Percentiles rank a stretch among this genome's conserved stretches.
These are phyloP conservation scores for Stellera chamaejasme DNA, from an alignment of 345 rosid genomes.

Conservation along the genomic window DNA sequence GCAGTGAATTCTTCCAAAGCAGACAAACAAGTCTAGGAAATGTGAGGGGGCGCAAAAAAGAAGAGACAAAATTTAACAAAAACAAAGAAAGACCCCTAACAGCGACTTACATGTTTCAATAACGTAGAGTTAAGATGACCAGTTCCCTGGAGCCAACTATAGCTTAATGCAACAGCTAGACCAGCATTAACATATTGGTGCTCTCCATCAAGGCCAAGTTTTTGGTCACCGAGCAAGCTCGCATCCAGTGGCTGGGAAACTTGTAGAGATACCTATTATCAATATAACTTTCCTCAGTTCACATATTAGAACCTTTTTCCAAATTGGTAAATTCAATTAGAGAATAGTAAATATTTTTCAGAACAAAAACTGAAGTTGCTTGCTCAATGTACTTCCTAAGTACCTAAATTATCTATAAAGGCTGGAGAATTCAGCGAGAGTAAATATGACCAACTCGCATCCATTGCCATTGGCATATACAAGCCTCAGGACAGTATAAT, in stretches of 20 bases:
- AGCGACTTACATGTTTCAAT: conserved; percentile 39
- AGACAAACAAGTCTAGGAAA: conserved; percentile 8
- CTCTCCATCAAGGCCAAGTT: conserved; percentile 89
- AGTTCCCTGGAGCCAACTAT: conserved; percentile 73
- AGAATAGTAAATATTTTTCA: neutral
- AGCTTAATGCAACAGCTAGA: conserved; percentile 72
- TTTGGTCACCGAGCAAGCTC: conserved; percentile 50
- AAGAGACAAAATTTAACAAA: conserved; percentile 1
- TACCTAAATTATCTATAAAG: no score
- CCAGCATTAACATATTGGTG: conserved; percentile 92
- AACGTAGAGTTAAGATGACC: conserved; percentile 44
- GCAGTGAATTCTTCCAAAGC: conserved; percentile 48
- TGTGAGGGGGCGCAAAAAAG: neutral
- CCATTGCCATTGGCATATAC: neutral
- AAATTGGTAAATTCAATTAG: conserved; percentile 9
- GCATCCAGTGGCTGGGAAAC: conserved; percentile 56
- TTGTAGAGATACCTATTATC: conserved; percentile 64
- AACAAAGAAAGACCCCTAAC: neutral
- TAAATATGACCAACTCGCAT: neutral
- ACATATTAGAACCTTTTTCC: neutral
- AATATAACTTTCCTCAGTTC: conserved; percentile 7
- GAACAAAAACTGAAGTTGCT: neutral
- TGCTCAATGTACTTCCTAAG: neutral
- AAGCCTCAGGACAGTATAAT: no score
- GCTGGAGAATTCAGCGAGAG: no score